Conservation (phyloP, 106 monocot species). For the Allium sativum region DNA sequence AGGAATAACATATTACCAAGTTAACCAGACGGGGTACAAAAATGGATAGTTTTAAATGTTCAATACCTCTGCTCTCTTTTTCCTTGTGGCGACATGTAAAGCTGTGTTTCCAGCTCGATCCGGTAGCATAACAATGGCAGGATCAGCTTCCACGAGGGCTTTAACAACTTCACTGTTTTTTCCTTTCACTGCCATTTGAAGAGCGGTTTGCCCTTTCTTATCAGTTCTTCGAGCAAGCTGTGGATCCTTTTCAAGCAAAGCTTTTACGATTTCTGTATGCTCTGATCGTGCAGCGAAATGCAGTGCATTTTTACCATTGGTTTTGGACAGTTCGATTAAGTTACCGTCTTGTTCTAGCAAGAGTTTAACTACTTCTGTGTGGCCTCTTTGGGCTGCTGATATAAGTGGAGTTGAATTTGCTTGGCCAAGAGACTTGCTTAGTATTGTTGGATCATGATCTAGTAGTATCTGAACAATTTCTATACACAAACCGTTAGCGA, state of each 20-base stretch:
- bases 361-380: conserved; percentile 13
- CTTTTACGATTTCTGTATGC: conserved; percentile 21
- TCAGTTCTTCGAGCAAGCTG: conserved; percentile 28
- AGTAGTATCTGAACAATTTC: conserved; percentile 26
- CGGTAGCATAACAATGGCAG: conserved; percentile 29
- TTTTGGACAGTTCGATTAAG: conserved; percentile 15
- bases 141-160: conserved; percentile 27
- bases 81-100: conserved; percentile 27
- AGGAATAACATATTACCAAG: too few relatives aligned
- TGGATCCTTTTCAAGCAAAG: conserved; percentile 24
- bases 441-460: conserved; percentile 14
- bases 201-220: conserved; percentile 31
- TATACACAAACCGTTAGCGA: conserved; percentile 8
- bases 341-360: conserved; percentile 16
- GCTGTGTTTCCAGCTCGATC: conserved; percentile 26
- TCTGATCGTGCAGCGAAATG: conserved; percentile 26
- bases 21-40: too few relatives aligned
- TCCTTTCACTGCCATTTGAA: conserved; percentile 33
- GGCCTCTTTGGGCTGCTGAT: conserved; percentile 24
- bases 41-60: too few relatives aligned
- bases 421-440: conserved; percentile 22
- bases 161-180: conserved; percentile 17
- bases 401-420: conserved; percentile 26
- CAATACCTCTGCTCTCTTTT: conserved; percentile 24
- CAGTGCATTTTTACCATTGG: conserved; percentile 29